Base-by-base conservation (phyloP, 1,284 basidiomycete genomes). In the Sphaerobolus stellatus region DNA sequence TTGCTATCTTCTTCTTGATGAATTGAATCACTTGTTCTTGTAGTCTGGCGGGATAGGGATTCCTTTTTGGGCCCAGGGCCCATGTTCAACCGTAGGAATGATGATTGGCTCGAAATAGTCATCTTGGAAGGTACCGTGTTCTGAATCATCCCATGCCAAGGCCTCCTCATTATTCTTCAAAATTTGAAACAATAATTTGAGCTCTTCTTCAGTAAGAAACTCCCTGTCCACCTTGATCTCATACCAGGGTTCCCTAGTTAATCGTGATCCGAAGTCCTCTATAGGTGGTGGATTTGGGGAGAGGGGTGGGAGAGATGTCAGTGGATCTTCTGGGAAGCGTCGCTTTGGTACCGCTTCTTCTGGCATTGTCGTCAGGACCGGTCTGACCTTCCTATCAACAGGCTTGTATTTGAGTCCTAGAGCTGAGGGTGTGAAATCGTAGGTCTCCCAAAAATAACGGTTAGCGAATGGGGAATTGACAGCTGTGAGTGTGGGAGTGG, bases 31-130 rank as follows among this genome's bases (percentile, higher is more conserved):
- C 65, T 49, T 71, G 54, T 27, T 70, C 60, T 40, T 65, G 34
- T 75, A 64, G 0, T 70, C 71, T 0, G 69, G 72, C 0, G 71
- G 73, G 25, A 75, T 73, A 0, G 71, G 73, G n/a, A 73, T 73
- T 48, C 75, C 72, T 8, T 59, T 58, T 11, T 64, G 45, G 1
- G 67, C 63, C 72, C 73, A 75, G 0, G 71, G 72, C 0, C 48
- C 64, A 48, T 75, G 74, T 2, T 57, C 57, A 2, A 75, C 55
- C 1, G 65, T 60, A 0, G 72, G 69, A 22, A 75, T 69, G 5
- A 63, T 49, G 11, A 72, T 59, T 0, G 71, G 68, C 0, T 63
- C 61, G 52, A 75, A 74, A 61, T 64, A 74, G 9, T 74, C 68
- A 8, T 62, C 50, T 0, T 58, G 51, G 48, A 76, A 73, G 0